Evolutionary conservation across 345 rosid species (phyloP), one percentile per base, ranked within the genome.

Genomic region (Atalantia buxifolia): DNA sequence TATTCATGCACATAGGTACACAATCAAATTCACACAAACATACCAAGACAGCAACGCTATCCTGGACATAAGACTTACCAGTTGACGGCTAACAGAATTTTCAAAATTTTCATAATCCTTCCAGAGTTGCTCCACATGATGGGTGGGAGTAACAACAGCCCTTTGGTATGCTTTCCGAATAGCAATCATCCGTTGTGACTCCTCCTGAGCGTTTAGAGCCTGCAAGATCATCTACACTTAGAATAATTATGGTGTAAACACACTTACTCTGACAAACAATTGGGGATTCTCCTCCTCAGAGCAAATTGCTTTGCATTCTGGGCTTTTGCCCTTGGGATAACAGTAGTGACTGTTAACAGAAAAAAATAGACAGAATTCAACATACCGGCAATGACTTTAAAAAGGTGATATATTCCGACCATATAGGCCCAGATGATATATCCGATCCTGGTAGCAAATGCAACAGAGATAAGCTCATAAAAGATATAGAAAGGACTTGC

Each of bases 101-200:
- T 95, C 99, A 53, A 95, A 95, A 88, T 83, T 86, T 82, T 93
- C 99, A 81, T 93, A 95, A 53, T 93, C 99, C 84, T 83, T 93
- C 99, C 99, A 95, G 35, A 95, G 93, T 83, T 95, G 99, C 70
- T 95, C 99, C 79, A 93, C 87, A 42, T 92, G 95, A 87, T 92
- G 94, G 79, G 87, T 93, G 0, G 98, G 99, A 74, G 95, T 93
- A 79, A 95, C 77, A 80, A 93, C 89, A 71, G 99, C 98, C 77
- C 80, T 93, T 75, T 95, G 99, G 85, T 93, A 95, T 61, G 83
- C 88, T 88, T 93, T 96, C 42, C 97, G 87, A 53, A 93, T 79
- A 35, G 92, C 87, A 79, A 85, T 90, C 97, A 92, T 95, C 80
- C 92, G 82, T 55, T 91, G 98, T 24, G 91, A 87, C 81, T 95